Conservation (phyloP, 495 filamentous ascomycete genomes). For the Aspergillus asperescens region DNA sequence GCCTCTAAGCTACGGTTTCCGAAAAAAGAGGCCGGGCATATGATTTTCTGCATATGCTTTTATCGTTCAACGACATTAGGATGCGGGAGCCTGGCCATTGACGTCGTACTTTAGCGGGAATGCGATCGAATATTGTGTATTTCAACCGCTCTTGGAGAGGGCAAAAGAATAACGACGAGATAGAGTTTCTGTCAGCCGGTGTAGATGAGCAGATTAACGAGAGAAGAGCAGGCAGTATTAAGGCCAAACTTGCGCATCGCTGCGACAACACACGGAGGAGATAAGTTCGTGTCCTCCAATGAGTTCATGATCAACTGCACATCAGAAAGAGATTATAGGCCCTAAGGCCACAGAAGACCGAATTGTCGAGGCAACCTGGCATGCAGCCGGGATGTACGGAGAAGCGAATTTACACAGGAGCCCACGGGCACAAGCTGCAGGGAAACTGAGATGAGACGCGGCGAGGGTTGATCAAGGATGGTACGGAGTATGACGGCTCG, state of each 20-base stretch:
- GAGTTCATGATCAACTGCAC: background rate
- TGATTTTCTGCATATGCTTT: background rate
- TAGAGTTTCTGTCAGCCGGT: background rate
- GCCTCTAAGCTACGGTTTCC: background rate
- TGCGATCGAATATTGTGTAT: background rate
- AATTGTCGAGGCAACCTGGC: constrained; percentile 13
- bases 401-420: constrained; percentile 7
- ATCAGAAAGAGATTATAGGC: constrained; percentile 10
- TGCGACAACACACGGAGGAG: constrained; percentile 1
- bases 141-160: background rate
- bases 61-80: background rate
- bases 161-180: background rate
- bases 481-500: constrained; percentile 12
- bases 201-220: background rate
- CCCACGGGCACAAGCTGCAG: constrained; percentile 12
- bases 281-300: constrained; percentile 5
- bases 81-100: background rate
- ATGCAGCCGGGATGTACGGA: constrained; percentile 14
- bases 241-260: constrained; percentile 2
- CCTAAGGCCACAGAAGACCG: constrained; percentile 11
- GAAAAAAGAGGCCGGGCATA: background rate
- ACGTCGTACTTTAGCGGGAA: background rate
- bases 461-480: constrained; percentile 8
- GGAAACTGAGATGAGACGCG: constrained; percentile 6
- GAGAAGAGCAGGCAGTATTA: constrained; percentile 1